Evolutionary conservation across 768 basidiomycete species (phyloP).

Genomic region (Boletus insuetus): DNA sequence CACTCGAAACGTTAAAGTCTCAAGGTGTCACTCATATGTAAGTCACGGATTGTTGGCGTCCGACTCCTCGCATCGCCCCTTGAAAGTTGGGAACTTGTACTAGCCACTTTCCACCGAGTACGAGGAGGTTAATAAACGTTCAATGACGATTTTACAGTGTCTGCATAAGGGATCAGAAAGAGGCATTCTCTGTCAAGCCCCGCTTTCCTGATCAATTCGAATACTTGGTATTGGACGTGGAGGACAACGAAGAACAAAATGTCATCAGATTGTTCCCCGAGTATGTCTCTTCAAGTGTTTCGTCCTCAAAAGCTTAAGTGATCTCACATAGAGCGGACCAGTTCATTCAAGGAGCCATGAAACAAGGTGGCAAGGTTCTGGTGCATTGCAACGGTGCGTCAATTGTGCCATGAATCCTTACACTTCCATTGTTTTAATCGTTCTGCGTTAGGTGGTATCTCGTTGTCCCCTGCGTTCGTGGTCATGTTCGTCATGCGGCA

Average conservation of each 20-base stretch:
- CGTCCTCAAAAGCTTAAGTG: not conserved
- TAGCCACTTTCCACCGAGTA: not conserved
- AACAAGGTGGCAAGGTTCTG: conserved; percentile 66
- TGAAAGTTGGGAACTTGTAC: not conserved
- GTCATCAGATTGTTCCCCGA: conserved; percentile 86
- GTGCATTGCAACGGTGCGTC: conserved; percentile 84
- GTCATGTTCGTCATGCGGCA: conserved; percentile 94
- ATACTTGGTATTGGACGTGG: conserved; percentile 82
- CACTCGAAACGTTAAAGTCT: conserved; percentile 59
- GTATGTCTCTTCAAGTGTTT: conserved; percentile 40
- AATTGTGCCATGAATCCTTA: not conserved
- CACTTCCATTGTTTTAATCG: not conserved
- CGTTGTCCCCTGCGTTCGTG: conserved; percentile 83
- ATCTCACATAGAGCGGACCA: conserved; percentile 55
- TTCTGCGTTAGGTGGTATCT: conserved; percentile 67
- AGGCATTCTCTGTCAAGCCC: conserved; percentile 85
- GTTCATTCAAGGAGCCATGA: conserved; percentile 68
- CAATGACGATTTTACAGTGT: conserved; percentile 45
- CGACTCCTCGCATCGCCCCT: not conserved
- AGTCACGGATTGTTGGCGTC: conserved; percentile 7
- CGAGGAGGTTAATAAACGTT: not conserved
- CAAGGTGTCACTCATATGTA: conserved; percentile 86
- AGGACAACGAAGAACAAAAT: conserved; percentile 94
- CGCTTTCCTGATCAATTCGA: conserved; percentile 76
- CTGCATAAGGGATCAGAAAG: conserved; percentile 86